Evolutionary conservation across 2,329 filamentous ascomycete species (phyloP).

Genomic region (Xylaria sp.): DNA sequence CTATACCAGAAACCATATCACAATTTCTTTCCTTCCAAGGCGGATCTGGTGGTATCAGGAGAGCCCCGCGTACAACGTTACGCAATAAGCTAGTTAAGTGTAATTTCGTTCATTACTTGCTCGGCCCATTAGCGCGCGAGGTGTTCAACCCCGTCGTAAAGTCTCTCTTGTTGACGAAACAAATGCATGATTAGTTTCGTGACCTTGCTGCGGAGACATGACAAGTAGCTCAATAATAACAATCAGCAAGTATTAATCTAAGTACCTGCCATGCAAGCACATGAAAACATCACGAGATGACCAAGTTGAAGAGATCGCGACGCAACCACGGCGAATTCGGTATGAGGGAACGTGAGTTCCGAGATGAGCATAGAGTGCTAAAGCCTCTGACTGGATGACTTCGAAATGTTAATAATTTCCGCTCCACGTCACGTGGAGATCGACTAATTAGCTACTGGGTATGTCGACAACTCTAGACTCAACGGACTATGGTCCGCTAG

Average conservation of each 20-base stretch:
- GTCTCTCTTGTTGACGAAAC: too few species aligned
- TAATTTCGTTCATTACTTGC: too few species aligned
- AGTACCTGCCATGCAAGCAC: slow-evolving; percentile 5
- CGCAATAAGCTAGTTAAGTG: too few species aligned
- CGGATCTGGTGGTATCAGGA: too few species aligned
- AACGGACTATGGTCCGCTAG: slow-evolving; percentile 14
- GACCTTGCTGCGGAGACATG: too few species aligned
- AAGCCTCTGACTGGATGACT: slow-evolving; percentile 18
- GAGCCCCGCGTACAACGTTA: too few species aligned
- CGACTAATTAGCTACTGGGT: slow-evolving; percentile 18
- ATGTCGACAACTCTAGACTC: slow-evolving; percentile 21
- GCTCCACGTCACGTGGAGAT: slow-evolving; percentile 25
- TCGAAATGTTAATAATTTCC: slow-evolving; percentile 15
- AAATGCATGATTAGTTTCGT: too few species aligned
- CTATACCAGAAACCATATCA: too few species aligned
- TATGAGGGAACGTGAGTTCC: slow-evolving; percentile 24
- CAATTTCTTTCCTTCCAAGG: too few species aligned
- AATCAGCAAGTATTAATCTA: slow-evolving; percentile 23
- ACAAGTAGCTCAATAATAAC: slow-evolving; percentile 12
- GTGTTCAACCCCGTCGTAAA: too few species aligned
- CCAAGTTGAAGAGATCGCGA: slow-evolving; percentile 3
- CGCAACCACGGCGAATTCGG: slow-evolving; percentile 20
- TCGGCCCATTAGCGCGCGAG: too few species aligned
- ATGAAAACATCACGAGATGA: slow-evolving; percentile 20
- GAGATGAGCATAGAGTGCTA: slow-evolving; percentile 20